A percentile compares a stretch with the other conserved stretches of the same genome.
phyloP scores from a whole-genome alignment of 1,139 yeast genomes.

The Candida glucosophila region DNA sequence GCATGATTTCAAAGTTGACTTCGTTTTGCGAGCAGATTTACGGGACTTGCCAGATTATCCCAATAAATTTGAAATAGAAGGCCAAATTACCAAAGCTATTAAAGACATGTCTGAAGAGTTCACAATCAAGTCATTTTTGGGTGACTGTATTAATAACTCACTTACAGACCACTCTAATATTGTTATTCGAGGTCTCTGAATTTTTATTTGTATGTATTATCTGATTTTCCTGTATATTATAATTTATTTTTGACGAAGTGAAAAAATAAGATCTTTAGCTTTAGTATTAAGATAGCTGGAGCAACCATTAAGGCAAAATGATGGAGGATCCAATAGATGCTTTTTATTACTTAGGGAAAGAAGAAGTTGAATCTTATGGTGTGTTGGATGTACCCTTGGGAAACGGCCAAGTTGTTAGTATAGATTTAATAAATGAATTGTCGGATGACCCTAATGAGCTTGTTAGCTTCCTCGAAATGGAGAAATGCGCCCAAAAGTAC shows the following conservation, averaged over 20 bases:
- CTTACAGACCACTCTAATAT: no score
- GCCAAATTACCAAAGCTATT: no score
- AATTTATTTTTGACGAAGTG: no score
- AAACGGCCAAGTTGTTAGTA: constrained; percentile 64
- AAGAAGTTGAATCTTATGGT: constrained; percentile 21
- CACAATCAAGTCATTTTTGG: no score
- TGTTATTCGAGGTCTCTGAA: no score
- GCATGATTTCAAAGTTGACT: constrained; percentile 6
- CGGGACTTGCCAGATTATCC: constrained; percentile 5
- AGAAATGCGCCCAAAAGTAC: constrained; percentile 63
- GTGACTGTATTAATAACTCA: no score
- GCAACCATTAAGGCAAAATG: constrained; percentile 10
- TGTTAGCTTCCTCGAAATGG: constrained; percentile 68
- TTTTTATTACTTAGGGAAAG: constrained; percentile 30
- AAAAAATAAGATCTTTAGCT: no score
- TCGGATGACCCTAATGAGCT: constrained; percentile 87
- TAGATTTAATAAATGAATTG: constrained; percentile 61
- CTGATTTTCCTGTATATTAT: no score
- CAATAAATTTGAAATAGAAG: constrained; percentile 1
- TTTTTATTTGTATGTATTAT: no score
- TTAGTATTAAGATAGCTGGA: neutral
- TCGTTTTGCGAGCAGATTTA: constrained; percentile 5
- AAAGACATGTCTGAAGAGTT: no score
- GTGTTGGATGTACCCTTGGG: constrained; percentile 59
- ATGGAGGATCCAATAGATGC: constrained; percentile 30